These are phyloP conservation scores for Alternaria hordeiaustralica DNA, from an alignment of 2,329 filamentous ascomycete genomes.

Conservation along the genomic window DNA sequence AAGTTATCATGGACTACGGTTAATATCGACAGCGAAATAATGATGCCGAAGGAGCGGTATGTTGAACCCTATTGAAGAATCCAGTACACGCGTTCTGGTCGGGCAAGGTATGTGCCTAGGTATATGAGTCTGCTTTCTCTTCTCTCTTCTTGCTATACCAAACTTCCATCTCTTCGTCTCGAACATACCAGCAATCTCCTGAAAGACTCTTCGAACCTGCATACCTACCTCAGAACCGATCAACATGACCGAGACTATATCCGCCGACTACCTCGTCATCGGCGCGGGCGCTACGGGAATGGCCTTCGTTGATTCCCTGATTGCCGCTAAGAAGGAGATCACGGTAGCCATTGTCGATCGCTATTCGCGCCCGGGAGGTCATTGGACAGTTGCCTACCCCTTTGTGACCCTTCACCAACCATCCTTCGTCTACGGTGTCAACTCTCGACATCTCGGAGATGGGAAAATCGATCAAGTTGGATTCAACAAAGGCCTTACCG, in stretches of 20 bases:
- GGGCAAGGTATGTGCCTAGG: neutral
- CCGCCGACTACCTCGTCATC: neutral
- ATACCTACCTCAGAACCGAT: neutral
- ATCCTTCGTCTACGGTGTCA: neutral
- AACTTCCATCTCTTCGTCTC: neutral
- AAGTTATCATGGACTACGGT: neutral
- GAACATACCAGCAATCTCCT: neutral
- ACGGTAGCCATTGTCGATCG: neutral
- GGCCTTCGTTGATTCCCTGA: neutral
- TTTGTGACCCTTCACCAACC: neutral
- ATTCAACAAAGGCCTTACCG: neutral
- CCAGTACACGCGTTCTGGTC: rapidly evolving
- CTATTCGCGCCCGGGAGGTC: neutral
- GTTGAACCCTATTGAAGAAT: neutral
- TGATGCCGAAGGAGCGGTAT: neutral
- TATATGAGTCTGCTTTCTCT: neutral
- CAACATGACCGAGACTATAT: neutral
- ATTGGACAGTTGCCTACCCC: neutral
- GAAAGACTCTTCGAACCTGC: neutral
- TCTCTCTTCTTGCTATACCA: neutral
- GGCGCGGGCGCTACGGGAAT: neutral
- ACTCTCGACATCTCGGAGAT: neutral
- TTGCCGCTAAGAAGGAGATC: neutral
- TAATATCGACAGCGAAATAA: neutral
- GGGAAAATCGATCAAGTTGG: neutral